Evolutionary conservation across 768 basidiomycete species (phyloP).

Genomic region (Exidia glandulosa): DNA sequence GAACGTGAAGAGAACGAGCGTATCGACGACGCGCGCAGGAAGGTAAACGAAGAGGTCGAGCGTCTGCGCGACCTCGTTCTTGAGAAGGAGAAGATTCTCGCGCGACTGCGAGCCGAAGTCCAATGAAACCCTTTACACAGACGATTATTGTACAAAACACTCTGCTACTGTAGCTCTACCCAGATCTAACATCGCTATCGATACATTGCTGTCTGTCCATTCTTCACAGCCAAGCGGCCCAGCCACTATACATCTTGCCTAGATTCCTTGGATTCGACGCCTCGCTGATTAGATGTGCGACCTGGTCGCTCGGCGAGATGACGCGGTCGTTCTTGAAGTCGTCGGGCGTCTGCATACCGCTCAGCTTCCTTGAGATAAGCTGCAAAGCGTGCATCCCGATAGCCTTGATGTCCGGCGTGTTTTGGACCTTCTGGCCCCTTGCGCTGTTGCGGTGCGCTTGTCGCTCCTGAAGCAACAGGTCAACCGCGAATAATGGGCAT

Average conservation of each 20-base stretch:
- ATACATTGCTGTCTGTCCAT: background rate
- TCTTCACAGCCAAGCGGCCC: background rate
- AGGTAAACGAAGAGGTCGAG: slow-evolving; percentile 66
- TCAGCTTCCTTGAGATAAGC: slow-evolving; percentile 75
- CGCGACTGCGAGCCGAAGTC: slow-evolving; percentile 42
- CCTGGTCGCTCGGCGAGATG: slow-evolving; percentile 29
- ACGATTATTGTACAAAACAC: slow-evolving; percentile 4
- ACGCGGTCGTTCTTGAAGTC: background rate
- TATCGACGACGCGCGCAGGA: slow-evolving; percentile 64
- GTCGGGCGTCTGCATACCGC: slow-evolving; percentile 14
- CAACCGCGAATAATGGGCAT: background rate
- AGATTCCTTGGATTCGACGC: slow-evolving; percentile 28
- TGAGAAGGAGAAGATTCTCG: slow-evolving; percentile 76
- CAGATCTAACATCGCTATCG: background rate
- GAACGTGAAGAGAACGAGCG: slow-evolving; percentile 77
- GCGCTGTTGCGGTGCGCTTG: background rate
- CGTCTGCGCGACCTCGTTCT: slow-evolving; percentile 54
- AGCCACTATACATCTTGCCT: slow-evolving; percentile 7
- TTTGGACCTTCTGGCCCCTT: slow-evolving; percentile 34
- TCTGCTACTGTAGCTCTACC: no score
- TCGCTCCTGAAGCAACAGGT: background rate
- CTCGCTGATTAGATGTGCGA: slow-evolving; percentile 30
- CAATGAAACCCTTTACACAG: background rate
- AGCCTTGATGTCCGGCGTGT: slow-evolving; percentile 34
- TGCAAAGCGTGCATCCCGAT: slow-evolving; percentile 68